Percentiles rank a stretch among this genome's conserved stretches.
Evolutionary conservation across 2,329 filamentous ascomycete genomes (phyloP).

Genomic region (Phialocephala sp.): DNA sequence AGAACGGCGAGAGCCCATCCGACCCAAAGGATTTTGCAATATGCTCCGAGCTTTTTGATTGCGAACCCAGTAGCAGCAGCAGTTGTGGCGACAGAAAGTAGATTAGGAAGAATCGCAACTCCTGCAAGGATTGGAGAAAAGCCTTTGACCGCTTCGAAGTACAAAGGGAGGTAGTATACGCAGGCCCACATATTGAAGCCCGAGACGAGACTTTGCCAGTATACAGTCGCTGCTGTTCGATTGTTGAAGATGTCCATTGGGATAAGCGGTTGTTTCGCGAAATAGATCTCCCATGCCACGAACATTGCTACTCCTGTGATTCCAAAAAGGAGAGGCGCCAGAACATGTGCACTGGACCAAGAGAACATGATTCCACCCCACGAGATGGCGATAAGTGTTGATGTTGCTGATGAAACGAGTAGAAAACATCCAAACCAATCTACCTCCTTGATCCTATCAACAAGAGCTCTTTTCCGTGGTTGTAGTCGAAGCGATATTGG

Average conservation of each 20-base stretch:
- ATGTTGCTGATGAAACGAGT: constrained; percentile 61
- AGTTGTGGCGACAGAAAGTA: background rate
- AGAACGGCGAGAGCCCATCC: constrained; percentile 65
- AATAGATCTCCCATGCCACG: constrained; percentile 37
- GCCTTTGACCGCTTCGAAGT: background rate
- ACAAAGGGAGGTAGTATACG: background rate
- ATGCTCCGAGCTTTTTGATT: constrained; percentile 41
- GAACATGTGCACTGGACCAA: constrained; percentile 64
- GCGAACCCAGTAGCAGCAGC: background rate
- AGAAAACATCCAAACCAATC: constrained; percentile 66
- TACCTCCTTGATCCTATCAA: constrained; percentile 46
- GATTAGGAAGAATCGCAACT: background rate
- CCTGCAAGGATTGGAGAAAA: background rate
- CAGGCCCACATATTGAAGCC: constrained; percentile 51
- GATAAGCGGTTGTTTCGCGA: constrained; percentile 11
- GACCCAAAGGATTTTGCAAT: constrained; percentile 55
- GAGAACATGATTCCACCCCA: constrained; percentile 68
- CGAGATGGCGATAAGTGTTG: constrained; percentile 63
- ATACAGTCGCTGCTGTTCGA: constrained; percentile 54
- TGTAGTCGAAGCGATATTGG: constrained; percentile 18
- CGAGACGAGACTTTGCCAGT: constrained; percentile 71
- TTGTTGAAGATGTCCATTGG: constrained; percentile 13
- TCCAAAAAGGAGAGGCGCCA: constrained; percentile 64
- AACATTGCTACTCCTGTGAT: constrained; percentile 54
- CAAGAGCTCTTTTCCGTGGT: background rate